These are phyloP conservation scores for Malus hybrid DNA, from an alignment of 331 rosid species.

Conservation along the genomic window DNA sequence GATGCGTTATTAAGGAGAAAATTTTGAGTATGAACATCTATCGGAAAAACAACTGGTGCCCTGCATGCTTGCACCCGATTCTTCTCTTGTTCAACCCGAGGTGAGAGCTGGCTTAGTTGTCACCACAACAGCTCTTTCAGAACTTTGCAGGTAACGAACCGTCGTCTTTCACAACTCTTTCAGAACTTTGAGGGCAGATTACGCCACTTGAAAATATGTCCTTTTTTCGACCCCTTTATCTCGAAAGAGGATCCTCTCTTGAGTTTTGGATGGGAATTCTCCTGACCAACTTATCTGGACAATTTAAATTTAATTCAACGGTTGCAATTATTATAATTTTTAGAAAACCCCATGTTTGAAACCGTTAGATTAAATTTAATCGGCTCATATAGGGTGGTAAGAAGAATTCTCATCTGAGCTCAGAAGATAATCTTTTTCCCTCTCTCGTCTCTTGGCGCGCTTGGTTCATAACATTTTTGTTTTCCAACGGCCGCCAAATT, in stretches of 20 bases:
- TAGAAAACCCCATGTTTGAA: too few relatives aligned
- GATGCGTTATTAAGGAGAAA: neutral
- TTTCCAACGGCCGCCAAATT: conserved; percentile 37
- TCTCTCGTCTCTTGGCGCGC: neutral
- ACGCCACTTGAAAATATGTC: neutral
- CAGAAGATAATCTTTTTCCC: neutral
- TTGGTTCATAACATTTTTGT: conserved; percentile 36
- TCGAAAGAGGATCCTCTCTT: too few relatives aligned
- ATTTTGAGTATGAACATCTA: neutral
- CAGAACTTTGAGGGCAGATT: neutral
- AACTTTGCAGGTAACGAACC: neutral
- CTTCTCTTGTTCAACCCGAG: neutral
- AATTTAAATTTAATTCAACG: too few relatives aligned
- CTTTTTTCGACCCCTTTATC: neutral
- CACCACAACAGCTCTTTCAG: neutral
- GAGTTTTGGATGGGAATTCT: too few relatives aligned
- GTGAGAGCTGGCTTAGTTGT: neutral
- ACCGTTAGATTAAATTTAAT: too few relatives aligned
- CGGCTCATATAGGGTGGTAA: too few relatives aligned
- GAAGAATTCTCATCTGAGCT: too few relatives aligned
- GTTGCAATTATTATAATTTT: too few relatives aligned
- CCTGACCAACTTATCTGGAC: too few relatives aligned
- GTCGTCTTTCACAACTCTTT: neutral
- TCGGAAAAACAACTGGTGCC: too few relatives aligned
- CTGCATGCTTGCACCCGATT: neutral